phyloP scores from a whole-genome alignment of 2,329 filamentous ascomycete species.

The Xylariaceae sp. region DNA sequence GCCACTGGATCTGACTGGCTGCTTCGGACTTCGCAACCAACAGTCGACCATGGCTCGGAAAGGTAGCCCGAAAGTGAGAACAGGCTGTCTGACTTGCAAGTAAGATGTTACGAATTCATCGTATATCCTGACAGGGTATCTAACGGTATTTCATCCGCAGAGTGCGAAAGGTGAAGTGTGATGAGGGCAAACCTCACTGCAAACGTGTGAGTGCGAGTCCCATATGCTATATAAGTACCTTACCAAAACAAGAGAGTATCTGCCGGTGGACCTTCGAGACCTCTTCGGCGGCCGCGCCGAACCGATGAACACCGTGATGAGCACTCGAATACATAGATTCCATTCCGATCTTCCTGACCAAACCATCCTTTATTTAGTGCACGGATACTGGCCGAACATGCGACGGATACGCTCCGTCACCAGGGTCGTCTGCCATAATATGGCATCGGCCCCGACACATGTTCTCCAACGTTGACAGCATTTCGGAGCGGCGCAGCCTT shows the following conservation, averaged over 20 bases:
- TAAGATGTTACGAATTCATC: neutral
- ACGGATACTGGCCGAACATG: slow-evolving; percentile 31
- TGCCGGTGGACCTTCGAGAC: neutral
- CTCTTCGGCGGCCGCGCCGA: neutral
- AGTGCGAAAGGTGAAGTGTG: slow-evolving; percentile 30
- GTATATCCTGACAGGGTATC: neutral
- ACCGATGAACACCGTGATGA: neutral
- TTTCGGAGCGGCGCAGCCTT: slow-evolving; percentile 32
- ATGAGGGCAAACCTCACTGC: slow-evolving; percentile 28
- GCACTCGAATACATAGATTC: neutral
- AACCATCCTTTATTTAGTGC: slow-evolving; percentile 14
- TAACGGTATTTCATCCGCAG: slow-evolving; percentile 14
- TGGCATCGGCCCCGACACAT: slow-evolving; percentile 37
- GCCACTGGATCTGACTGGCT: slow-evolving; percentile 6
- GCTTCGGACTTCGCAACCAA: slow-evolving; percentile 13
- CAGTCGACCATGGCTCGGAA: slow-evolving; percentile 24
- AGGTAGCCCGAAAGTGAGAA: slow-evolving; percentile 26
- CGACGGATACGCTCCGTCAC: slow-evolving; percentile 30
- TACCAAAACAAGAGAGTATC: neutral
- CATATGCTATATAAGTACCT: no score
- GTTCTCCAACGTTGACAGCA: slow-evolving; percentile 24
- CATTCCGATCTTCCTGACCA: neutral
- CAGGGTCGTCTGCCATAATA: slow-evolving; percentile 19
- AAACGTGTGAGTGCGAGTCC: slow-evolving; percentile 17
- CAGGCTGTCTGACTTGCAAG: slow-evolving; percentile 27